Base-by-base conservation (phyloP, 768 basidiomycete species). In the Myochromella boudieri region DNA sequence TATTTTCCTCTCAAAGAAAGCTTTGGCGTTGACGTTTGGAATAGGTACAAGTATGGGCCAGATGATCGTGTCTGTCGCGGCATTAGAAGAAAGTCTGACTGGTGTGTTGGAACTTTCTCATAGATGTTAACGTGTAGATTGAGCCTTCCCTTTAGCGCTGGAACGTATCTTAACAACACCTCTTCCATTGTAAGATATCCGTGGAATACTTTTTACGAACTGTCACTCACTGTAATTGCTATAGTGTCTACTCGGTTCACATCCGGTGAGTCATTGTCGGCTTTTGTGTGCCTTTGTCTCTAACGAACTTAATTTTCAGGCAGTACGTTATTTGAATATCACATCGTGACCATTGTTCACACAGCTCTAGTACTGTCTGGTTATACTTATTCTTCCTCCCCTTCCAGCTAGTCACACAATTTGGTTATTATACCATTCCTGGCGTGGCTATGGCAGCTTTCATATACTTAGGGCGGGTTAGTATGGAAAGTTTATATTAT, bases 301-400 rank as follows among this genome's bases (percentile, higher is more conserved):
- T 34, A 12, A 34, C 33, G 14, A 7, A 39, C 36, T 27, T 32
- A 8, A 22, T 22, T 43, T 36, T 38, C 46, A 65, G 68, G 47
- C 68, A 72, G 65, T 69, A 45, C 57, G 67, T 60, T 3, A 15
- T 21, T 22, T 26, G n/a, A 7, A 26, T 28, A 20, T 28, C 15
- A 2, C 6, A 12, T 3, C 3, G 28, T n/a, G 25, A 4, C 29
- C 14, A n/a, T n/a, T 38, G 11, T 26, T 26, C 27, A 48, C 8
- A 18, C 24, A 6, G 14, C 25, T 49, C 12, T 37, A 76, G 81
- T 58, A 84, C 81, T 31, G 80, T 85, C 28, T 85, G 81, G 84
- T 60, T 84, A 18, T 90, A 87, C 62, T 74, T 87, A 2, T 85
- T 88, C 69, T 82, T 85, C 63, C 69, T 90, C 1, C 87, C 86